A percentile compares a stretch with the other conserved stretches of the same genome.
Conservation (phyloP, 768 basidiomycete species). For the Crassisporium funariophilum region DNA sequence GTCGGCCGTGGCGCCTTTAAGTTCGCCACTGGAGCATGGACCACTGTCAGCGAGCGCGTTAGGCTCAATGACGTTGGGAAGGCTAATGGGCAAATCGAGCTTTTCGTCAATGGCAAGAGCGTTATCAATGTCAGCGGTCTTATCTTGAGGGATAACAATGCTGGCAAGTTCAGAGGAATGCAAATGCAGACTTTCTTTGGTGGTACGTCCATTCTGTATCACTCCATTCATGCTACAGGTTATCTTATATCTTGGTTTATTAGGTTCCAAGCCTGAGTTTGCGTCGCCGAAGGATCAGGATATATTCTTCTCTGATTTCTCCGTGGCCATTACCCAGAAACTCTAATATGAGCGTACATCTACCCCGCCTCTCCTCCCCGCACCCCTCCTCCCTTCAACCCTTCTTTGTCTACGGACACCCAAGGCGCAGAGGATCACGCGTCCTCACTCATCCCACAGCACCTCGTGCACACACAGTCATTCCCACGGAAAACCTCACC, state of each 20-base stretch:
- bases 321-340: constrained; percentile 56
- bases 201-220: constrained; percentile 39
- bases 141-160: constrained; percentile 48
- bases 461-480: neutral
- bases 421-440: too few species aligned
- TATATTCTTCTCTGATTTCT: constrained; percentile 71
- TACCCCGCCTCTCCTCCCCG: neutral
- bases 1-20: constrained; percentile 70
- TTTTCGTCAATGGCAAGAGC: constrained; percentile 67
- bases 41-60: constrained; percentile 68
- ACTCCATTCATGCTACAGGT: constrained; percentile 10
- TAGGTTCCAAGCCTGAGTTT: constrained; percentile 26
- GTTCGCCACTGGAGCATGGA: constrained; percentile 68
- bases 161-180: constrained; percentile 62
- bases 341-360: constrained; percentile 10
- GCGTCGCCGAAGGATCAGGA: constrained; percentile 65
- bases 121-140: constrained; percentile 61
- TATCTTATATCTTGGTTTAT: constrained; percentile 1
- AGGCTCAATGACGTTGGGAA: constrained; percentile 71
- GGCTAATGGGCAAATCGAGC: constrained; percentile 71
- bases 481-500: neutral
- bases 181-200: constrained; percentile 84
- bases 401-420: neutral
- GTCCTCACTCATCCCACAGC: neutral
- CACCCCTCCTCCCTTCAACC: neutral